phyloP scores from a whole-genome alignment of 257 asterid genomes.

The Fraxinus cuspidata region DNA sequence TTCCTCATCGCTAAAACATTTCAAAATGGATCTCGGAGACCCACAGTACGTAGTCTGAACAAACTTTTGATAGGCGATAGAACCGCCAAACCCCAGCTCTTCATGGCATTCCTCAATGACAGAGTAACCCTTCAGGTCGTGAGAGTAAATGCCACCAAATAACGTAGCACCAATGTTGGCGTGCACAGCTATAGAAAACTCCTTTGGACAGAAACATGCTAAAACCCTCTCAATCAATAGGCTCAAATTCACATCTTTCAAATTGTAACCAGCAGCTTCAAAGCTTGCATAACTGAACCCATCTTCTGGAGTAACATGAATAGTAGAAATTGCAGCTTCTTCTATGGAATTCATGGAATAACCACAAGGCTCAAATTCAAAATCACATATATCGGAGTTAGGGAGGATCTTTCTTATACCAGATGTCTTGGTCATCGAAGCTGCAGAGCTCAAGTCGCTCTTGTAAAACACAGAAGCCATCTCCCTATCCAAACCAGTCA shows the following conservation, averaged over 20 bases:
- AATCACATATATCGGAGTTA: conserved; percentile 61
- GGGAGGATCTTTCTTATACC: conserved; percentile 83
- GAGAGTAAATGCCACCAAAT: conserved; percentile 31
- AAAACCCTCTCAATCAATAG: conserved; percentile 60
- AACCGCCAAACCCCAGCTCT: conserved; percentile 65
- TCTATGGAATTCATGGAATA: conserved; percentile 89
- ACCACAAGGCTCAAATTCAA: conserved; percentile 87
- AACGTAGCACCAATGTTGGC: conserved; percentile 44
- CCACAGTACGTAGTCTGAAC: conserved; percentile 42
- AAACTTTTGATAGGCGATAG: conserved; percentile 70
- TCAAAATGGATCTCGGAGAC: conserved; percentile 81
- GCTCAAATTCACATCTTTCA: conserved; percentile 40
- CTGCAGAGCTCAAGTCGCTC: conserved; percentile 50
- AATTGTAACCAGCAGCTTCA: conserved; percentile 77
- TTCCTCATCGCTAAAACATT: conserved; percentile 65
- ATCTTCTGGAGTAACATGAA: conserved; percentile 83
- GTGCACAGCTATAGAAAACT: conserved; percentile 62
- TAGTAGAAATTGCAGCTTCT: conserved; percentile 66
- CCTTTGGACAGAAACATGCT: conserved; percentile 63
- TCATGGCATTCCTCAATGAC: conserved; percentile 44
- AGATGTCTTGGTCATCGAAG: conserved; percentile 55
- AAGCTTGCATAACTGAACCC: conserved; percentile 90
- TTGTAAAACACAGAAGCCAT: conserved; percentile 72
- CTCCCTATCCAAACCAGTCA: conserved; percentile 77
- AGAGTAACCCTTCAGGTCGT: conserved; percentile 50